A percentile compares a stretch with the other conserved stretches of the same genome.
Evolutionary conservation across 2,329 filamentous ascomycete species (phyloP).

Genomic region (Aspergillus sp.): DNA sequence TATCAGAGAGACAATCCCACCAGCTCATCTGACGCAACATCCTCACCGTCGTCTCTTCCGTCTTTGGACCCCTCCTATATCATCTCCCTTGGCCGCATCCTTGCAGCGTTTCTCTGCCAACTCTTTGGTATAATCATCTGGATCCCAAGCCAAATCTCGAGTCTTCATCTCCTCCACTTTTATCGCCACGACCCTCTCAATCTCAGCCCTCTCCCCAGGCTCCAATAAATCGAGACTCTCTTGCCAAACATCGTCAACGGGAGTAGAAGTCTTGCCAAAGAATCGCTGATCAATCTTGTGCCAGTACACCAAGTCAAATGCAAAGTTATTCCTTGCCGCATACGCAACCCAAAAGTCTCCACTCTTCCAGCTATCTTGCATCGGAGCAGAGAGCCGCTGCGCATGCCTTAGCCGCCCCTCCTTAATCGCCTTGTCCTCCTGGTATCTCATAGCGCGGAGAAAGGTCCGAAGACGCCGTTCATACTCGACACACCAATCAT

Average conservation of each 20-base stretch:
- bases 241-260: conserved; percentile 15
- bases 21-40: too few species aligned
- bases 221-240: conserved; percentile 16
- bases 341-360: conserved; percentile 21
- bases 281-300: conserved; percentile 18
- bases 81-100: not conserved
- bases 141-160: conserved; percentile 19
- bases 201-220: conserved; percentile 9
- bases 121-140: conserved; percentile 21
- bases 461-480: conserved; percentile 21
- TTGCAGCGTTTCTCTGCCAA: not conserved
- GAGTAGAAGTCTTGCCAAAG: conserved; percentile 1
- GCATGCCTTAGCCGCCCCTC: conserved; percentile 1
- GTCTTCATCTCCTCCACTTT: conserved; percentile 20
- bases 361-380: conserved; percentile 16
- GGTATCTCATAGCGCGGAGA: conserved; percentile 16
- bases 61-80: not conserved
- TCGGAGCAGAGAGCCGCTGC: conserved; percentile 21
- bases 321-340: conserved; percentile 17
- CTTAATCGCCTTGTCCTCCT: conserved; percentile 19
- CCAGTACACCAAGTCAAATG: conserved; percentile 21
- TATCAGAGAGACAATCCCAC: too few species aligned
- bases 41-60: too few species aligned
- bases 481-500: conserved; percentile 23
- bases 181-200: conserved; percentile 15